A percentile compares a stretch with the other conserved stretches of the same genome.
phyloP scores from a whole-genome alignment of 1,284 basidiomycete species.

The Ceratobasidium sp. region DNA sequence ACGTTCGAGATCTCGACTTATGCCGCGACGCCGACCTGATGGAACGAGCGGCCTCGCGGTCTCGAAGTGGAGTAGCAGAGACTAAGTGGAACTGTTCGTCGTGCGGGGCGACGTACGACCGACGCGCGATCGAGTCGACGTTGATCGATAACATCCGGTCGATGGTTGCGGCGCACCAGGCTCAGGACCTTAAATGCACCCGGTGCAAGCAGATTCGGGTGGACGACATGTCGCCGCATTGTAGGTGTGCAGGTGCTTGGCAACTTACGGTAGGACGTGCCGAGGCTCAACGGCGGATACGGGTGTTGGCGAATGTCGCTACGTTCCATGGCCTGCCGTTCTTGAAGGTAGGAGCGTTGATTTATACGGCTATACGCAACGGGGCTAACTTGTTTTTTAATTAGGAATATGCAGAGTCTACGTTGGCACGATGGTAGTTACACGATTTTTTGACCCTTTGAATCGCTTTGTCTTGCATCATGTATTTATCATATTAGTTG shows the following conservation, averaged over 20 bases:
- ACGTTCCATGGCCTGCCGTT: conserved; percentile 76
- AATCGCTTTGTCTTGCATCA: not conserved
- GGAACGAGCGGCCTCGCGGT: conserved; percentile 59
- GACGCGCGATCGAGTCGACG: conserved; percentile 85
- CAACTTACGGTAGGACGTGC: conserved; percentile 76
- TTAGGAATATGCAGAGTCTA: conserved; percentile 43
- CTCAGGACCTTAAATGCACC: conserved; percentile 89
- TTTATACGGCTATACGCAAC: not conserved
- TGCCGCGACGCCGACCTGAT: conserved; percentile 92
- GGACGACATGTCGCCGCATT: conserved; percentile 87
- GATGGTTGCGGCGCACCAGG: conserved; percentile 81
- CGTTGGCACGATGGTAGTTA: conserved; percentile 39
- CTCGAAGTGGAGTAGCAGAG: conserved; percentile 55
- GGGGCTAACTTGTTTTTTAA: not conserved
- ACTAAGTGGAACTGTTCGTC: conserved; percentile 73
- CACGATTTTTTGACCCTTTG: not conserved
- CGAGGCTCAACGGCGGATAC: conserved; percentile 76
- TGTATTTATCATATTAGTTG: not conserved
- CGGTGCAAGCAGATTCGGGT: conserved; percentile 91
- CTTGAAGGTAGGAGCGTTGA: conserved; percentile 68
- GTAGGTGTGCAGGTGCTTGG: conserved; percentile 89
- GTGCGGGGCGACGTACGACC: conserved; percentile 92
- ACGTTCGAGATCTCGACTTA: conserved; percentile 92
- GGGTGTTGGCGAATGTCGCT: conserved; percentile 84
- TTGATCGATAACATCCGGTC: conserved; percentile 82